phyloP scores from a whole-genome alignment of 176 grass and related monocot species.

The Cenchrus fungigraminus region DNA sequence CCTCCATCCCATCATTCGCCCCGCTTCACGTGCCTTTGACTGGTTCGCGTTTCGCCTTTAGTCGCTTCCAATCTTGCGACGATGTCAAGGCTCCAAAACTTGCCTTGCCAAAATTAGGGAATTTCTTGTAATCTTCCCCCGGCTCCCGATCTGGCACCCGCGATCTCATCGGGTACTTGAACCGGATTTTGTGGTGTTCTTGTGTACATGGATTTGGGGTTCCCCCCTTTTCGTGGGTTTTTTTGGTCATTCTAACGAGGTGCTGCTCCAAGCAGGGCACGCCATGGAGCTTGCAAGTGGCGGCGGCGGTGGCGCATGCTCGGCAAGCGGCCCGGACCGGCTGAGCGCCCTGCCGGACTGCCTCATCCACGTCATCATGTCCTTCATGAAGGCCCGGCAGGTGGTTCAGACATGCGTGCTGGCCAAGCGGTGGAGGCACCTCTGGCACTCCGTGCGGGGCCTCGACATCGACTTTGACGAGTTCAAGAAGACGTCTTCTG shows the following conservation, averaged over 20 bases:
- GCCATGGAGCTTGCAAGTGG: not conserved
- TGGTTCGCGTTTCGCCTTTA: not conserved
- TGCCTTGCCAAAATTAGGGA: too few species aligned
- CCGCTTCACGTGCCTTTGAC: too few species aligned
- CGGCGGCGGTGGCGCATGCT: not conserved
- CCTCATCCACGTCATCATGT: not conserved
- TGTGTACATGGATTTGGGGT: not conserved
- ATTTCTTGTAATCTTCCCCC: not conserved
- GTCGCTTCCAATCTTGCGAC: not conserved
- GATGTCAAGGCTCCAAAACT: not conserved
- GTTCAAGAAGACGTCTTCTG: not conserved
- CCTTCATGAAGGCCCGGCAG: not conserved
- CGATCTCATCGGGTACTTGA: not conserved
- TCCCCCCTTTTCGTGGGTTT: not conserved
- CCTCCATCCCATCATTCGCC: not conserved
- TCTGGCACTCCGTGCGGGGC: not conserved
- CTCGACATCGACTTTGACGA: not conserved
- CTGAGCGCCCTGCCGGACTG: not conserved
- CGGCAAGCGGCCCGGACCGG: not conserved
- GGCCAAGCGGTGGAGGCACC: not conserved
- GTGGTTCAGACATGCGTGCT: constrained; percentile 10
- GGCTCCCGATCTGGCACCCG: not conserved
- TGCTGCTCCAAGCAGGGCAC: not conserved
- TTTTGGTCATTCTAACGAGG: not conserved
- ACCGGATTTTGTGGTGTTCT: not conserved